Percentiles rank a stretch among this genome's conserved stretches.
Evolutionary conservation across 257 asterid genomes (phyloP).

Genomic region (Oldenlandia corymbosa): DNA sequence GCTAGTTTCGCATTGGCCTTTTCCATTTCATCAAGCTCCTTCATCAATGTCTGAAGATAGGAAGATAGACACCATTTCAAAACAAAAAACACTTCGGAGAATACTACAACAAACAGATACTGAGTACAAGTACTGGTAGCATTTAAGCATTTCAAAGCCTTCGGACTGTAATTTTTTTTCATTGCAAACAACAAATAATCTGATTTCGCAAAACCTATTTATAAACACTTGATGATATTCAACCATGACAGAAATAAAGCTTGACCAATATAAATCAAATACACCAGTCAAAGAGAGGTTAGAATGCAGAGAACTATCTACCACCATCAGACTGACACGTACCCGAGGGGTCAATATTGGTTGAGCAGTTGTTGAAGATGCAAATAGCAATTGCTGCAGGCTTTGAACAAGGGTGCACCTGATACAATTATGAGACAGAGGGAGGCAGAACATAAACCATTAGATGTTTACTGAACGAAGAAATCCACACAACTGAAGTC

Average conservation of each 20-base stretch:
- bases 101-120: neutral
- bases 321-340: conserved; percentile 4
- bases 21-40: conserved; percentile 95
- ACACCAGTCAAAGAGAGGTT: no score
- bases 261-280: no score
- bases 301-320: no score
- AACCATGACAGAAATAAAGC: no score
- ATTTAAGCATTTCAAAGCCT: neutral
- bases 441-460: no score
- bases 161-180: no score
- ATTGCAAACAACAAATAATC: neutral
- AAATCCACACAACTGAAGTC: conserved; percentile 5
- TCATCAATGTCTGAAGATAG: conserved; percentile 62
- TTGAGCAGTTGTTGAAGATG: conserved; percentile 96
- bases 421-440: conserved; percentile 18
- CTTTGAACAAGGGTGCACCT: conserved; percentile 95
- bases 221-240: no score
- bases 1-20: conserved; percentile 85
- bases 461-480: conserved; percentile 6
- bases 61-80: neutral
- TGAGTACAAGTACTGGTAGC: neutral
- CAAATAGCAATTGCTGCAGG: conserved; percentile 87
- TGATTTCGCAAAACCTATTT: neutral
- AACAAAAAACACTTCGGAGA: neutral
- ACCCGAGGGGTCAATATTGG: conserved; percentile 98